A percentile compares a stretch with the other conserved stretches of the same genome.
These are phyloP conservation scores for Leishmania gerbilli DNA, from an alignment of 208 protist genomes.

Conservation along the genomic window DNA sequence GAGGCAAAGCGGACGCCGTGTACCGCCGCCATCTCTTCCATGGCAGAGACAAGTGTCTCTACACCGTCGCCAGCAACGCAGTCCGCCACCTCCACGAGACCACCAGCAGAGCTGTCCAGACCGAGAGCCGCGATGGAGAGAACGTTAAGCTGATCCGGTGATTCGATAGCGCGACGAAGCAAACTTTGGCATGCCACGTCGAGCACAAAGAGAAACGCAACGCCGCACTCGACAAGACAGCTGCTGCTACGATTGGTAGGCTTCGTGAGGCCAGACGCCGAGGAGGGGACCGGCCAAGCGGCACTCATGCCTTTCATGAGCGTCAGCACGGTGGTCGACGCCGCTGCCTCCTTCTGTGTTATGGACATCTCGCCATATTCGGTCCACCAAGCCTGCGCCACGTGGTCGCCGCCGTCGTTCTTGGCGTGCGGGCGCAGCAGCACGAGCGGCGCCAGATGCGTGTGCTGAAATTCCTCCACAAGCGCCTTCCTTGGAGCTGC, in stretches of 20 bases:
- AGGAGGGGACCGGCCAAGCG: neutral
- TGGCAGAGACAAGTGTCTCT: slow-evolving; percentile 12
- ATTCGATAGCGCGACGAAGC: slow-evolving; percentile 37
- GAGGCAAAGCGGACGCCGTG: slow-evolving; percentile 23
- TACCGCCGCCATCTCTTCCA: slow-evolving; percentile 10
- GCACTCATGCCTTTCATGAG: slow-evolving; percentile 1
- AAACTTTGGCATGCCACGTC: slow-evolving; percentile 45
- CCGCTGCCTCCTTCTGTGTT: neutral
- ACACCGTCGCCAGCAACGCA: slow-evolving; percentile 19
- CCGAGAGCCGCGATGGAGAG: slow-evolving; percentile 57
- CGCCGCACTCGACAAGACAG: slow-evolving; percentile 1
- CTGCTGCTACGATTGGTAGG: neutral
- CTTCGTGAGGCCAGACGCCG: neutral
- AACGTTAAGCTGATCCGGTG: slow-evolving; percentile 45
- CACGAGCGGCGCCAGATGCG: slow-evolving; percentile 10
- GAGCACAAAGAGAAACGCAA: slow-evolving; percentile 42
- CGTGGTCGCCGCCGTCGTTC: neutral
- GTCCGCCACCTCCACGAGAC: slow-evolving; percentile 59
- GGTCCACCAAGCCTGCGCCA: neutral
- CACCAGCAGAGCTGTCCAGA: slow-evolving; percentile 49
- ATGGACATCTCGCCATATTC: neutral
- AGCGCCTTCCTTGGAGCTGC: neutral
- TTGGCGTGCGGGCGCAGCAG: neutral
- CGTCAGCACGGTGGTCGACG: neutral
- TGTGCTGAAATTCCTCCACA: neutral